A percentile compares a stretch with the other conserved stretches of the same genome.
These are phyloP conservation scores for Xylariomycetidae sp. DNA, from an alignment of 2,329 filamentous ascomycete species.

Conservation along the genomic window DNA sequence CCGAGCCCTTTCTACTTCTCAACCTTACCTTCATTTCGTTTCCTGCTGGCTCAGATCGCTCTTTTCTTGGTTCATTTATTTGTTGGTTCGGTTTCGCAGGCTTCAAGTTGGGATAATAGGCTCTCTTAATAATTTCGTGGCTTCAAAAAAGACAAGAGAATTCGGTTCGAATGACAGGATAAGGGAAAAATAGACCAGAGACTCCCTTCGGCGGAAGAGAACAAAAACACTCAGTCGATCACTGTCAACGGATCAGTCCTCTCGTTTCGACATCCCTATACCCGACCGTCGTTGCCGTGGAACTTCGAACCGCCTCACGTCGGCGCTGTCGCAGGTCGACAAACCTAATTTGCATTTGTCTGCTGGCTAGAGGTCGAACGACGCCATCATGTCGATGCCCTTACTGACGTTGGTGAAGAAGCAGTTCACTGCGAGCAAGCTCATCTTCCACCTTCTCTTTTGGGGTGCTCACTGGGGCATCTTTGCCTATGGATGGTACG, in stretches of 20 bases:
- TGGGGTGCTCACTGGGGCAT: conserved; percentile 73
- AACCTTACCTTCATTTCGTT: conserved; percentile 35
- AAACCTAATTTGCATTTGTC: conserved; percentile 31
- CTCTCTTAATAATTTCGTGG: conserved; percentile 21
- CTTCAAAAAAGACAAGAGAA: conserved; percentile 15
- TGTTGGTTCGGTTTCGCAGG: conserved; percentile 23
- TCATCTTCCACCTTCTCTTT: conserved; percentile 77
- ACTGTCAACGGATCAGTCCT: no score
- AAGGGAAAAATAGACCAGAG: no score
- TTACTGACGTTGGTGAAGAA: conserved; percentile 44
- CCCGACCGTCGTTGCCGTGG: conserved; percentile 10
- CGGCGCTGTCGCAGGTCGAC: conserved; percentile 53
- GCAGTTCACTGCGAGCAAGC: conserved; percentile 65
- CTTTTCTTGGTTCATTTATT: conserved; percentile 38
- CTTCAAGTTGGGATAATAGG: conserved; percentile 19
- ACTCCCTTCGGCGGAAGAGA: no score
- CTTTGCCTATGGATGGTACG: conserved; percentile 85
- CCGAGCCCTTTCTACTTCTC: conserved; percentile 31
- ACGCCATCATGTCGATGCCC: conserved; percentile 35
- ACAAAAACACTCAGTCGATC: no score
- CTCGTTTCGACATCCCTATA: conserved; percentile 12
- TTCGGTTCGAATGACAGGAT: conserved; percentile 8
- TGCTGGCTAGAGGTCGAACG: conserved; percentile 24
- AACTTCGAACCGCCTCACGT: conserved; percentile 20
- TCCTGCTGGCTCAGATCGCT: conserved; percentile 60